phyloP scores from a whole-genome alignment of 2,329 filamentous ascomycete species.

The Penicillium sp. region DNA sequence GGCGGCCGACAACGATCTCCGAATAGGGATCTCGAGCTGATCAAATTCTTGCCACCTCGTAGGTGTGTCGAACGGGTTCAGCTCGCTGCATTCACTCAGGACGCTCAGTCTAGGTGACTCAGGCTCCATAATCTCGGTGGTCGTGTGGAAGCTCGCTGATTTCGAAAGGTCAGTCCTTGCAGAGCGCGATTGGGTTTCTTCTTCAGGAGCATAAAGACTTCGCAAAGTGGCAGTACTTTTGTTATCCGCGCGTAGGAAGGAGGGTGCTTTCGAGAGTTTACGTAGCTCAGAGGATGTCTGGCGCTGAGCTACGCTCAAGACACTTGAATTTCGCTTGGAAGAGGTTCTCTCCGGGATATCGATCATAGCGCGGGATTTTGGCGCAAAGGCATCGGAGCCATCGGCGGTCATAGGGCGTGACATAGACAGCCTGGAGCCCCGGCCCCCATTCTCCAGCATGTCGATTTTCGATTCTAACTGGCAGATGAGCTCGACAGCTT shows the following conservation, averaged over 20 bases:
- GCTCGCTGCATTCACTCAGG: conserved; percentile 46
- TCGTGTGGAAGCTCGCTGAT: conserved; percentile 38
- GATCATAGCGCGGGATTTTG: conserved; percentile 26
- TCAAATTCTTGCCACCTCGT: conserved; percentile 24
- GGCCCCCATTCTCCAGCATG: conserved; percentile 26
- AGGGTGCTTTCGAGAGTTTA: conserved; percentile 36
- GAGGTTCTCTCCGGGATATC: conserved; percentile 43
- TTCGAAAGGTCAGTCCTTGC: conserved; percentile 33
- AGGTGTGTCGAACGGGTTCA: conserved; percentile 33
- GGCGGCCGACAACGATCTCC: conserved; percentile 14
- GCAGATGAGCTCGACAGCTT: conserved; percentile 46
- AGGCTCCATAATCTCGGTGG: conserved; percentile 33
- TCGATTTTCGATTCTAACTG: conserved; percentile 43
- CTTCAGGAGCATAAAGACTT: conserved; percentile 37
- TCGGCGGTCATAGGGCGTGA: conserved; percentile 27
- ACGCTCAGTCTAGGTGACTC: conserved; percentile 44
- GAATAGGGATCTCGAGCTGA: conserved; percentile 30
- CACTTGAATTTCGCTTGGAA: conserved; percentile 30
- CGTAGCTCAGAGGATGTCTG: conserved; percentile 26
- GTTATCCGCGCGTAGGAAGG: conserved; percentile 39
- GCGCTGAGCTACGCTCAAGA: conserved; percentile 13
- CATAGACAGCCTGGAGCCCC: conserved; percentile 26
- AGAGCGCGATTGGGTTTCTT: conserved; percentile 24
- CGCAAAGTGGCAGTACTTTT: conserved; percentile 40
- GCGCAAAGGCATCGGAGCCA: conserved; percentile 28